Conservation (phyloP, 2,329 filamentous ascomycete genomes). For the Aspergillus sp. region DNA sequence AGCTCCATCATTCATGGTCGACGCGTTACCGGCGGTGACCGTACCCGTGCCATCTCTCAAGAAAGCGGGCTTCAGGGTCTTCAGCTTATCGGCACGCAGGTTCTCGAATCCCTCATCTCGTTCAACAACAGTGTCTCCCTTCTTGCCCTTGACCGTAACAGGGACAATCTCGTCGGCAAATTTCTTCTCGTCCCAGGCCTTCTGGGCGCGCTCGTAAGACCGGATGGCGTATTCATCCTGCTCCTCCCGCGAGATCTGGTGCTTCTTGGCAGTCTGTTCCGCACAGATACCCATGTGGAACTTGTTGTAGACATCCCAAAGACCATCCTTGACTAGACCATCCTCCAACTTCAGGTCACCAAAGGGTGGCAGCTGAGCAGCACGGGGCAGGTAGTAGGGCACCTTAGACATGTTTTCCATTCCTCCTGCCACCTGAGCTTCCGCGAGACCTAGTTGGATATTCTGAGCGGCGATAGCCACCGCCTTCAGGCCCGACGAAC, state of each 20-base stretch:
- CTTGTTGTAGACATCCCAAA: slow-evolving; percentile 94
- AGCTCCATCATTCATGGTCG: slow-evolving; percentile 89
- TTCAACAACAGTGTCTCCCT: slow-evolving; percentile 70
- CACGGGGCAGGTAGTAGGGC: slow-evolving; percentile 78
- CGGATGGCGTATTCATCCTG: slow-evolving; percentile 87
- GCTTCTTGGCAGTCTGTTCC: slow-evolving; percentile 86
- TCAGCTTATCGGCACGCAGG: slow-evolving; percentile 76
- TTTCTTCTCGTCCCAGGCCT: slow-evolving; percentile 71
- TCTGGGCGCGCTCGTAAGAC: slow-evolving; percentile 82
- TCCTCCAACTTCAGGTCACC: slow-evolving; percentile 84
- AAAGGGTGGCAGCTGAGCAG: slow-evolving; percentile 75
- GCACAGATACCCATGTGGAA: slow-evolving; percentile 98
- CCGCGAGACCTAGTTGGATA: slow-evolving; percentile 81
- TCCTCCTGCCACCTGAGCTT: slow-evolving; percentile 84
- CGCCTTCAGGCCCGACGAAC: slow-evolving; percentile 88
- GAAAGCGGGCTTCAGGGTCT: slow-evolving; percentile 84
- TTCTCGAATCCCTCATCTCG: slow-evolving; percentile 86
- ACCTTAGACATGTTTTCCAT: slow-evolving; percentile 98
- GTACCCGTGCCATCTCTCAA: slow-evolving; percentile 76
- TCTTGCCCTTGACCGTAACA: slow-evolving; percentile 74
- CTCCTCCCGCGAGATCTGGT: slow-evolving; percentile 68
- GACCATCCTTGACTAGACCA: slow-evolving; percentile 84
- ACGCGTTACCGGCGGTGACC: slow-evolving; percentile 90
- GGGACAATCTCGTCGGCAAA: slow-evolving; percentile 88
- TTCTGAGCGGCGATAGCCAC: slow-evolving; percentile 86